Base-by-base conservation (phyloP, 1,139 yeast genomes). In the Yamadazyma triangularis region DNA sequence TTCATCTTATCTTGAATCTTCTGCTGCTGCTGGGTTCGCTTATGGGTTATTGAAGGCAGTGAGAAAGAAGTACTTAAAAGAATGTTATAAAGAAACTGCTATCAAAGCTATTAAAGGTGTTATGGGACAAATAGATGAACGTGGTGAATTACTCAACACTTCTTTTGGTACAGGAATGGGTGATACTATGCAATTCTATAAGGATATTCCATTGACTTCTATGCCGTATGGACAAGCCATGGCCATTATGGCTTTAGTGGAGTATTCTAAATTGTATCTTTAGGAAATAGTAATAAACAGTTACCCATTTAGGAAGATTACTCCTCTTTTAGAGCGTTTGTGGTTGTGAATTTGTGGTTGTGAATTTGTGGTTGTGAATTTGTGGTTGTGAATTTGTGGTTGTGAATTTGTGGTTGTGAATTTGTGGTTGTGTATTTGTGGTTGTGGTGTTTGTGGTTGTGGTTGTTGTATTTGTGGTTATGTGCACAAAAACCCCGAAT, bases 181-280 rank as follows among this genome's bases (percentile, higher is more conserved):
- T 11, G 47, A 45, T 23, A 32, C 33, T 27, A 39, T 56, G 24
- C 60, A 57, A 33, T 57, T 55, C 27, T 57, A 57, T 39, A 53
- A 44, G 30, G 58, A 57, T 27, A 57, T 57, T 30, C 58, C 58
- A 12, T 47, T 58, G 27, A 56, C 59, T 3, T 43, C 51, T 6
- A 57, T 58, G 63, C 63, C 63, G 4, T 57, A 57, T 37, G 63
- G 63, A 2, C 63, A 57, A 39, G 63, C 63, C 13, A 53, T 57
- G 60, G 63, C 60, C 9, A 57, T 57, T 28, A 56, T 57, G 55
- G 60, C 60, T 4, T 38, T 57, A 15, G 58, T 52, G 8, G 63
- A 57, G 37, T 56, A 37, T 34, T 36, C 40, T 15, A 48, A 37
- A 31, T 37, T 48, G 20, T 49, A 44, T 28, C 38, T 48, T 24